Evolutionary conservation across 2,329 filamentous ascomycete genomes (phyloP), one percentile per base, ranked within the genome.

Genomic region (Claviceps citrina): DNA sequence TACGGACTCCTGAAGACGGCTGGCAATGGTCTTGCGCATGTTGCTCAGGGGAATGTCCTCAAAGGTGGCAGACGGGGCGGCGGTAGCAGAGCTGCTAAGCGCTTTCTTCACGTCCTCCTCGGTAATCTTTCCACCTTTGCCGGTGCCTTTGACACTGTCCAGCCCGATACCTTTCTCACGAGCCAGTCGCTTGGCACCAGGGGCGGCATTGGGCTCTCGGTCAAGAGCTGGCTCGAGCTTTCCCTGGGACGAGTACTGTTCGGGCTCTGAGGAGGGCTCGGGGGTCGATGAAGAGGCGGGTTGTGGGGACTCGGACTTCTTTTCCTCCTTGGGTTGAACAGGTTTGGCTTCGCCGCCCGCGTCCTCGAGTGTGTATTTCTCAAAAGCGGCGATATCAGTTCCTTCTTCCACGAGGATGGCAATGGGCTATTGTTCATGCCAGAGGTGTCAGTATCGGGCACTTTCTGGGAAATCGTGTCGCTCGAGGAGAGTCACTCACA

Each of bases 11-110:
- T 80, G 79, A 44, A 98, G 82, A 52, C 91, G 85, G 64, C 67
- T 78, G 62, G 91, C 91, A 61, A 98, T 98, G 50, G 84, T 87
- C 78, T 95, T 96, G 71, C 91, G 87, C 91, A 98, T 98, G 61
- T 82, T 81, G 55, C 73, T 81, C 52, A 87, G 76, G 47, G 86
- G 84, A 46, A 76, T 76, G 58, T 98, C 91, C 64, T 86, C 79
- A 65, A 83, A 96, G 44, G 73, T 65, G 44, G 84, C 71, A 35
- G 68, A 75, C 43, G 74, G 65, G 38, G 67, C 63, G 36, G 71
- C 64, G 39, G 68, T 16, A 15, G 22, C 64, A 24, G 65, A 61
- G 33, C 70, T 61, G 47, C 81, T 70, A 58, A 76, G 67, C 58
- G 74, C 81, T 68, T 93, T 94, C 69, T 95, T 89, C 54, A 96